Conservation (phyloP, 305 asterid species). For the Caryopteris hybrid region DNA sequence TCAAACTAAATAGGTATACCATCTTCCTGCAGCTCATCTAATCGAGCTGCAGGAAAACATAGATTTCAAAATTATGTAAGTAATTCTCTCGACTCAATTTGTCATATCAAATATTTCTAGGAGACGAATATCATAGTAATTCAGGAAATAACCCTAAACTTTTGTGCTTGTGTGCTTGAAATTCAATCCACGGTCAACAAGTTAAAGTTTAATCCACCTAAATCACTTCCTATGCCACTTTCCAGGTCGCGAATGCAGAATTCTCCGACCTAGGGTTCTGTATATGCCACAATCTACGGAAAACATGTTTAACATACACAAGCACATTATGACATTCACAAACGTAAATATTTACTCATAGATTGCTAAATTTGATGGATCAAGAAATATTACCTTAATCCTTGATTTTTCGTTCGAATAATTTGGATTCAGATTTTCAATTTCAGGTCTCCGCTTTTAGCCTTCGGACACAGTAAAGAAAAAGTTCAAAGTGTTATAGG, state of each 20-base stretch:
- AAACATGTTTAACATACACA: background rate
- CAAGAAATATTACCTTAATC: constrained; percentile 11
- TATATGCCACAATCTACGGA: background rate
- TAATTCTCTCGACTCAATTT: background rate
- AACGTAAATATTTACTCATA: background rate
- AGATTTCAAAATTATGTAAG: background rate
- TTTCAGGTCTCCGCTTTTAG: background rate
- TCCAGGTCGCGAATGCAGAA: background rate
- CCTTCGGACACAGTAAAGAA: background rate
- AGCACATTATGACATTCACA: background rate
- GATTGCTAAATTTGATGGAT: background rate
- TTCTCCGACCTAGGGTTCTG: constrained; percentile 11
- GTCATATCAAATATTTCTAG: background rate
- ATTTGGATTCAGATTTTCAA: constrained; percentile 15
- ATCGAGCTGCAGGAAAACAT: background rate
- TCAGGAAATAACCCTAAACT: background rate
- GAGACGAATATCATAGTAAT: background rate
- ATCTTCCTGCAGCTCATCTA: constrained; percentile 10
- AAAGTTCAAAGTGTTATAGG: background rate
- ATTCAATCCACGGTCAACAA: background rate
- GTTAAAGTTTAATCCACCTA: background rate
- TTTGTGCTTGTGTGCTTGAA: background rate
- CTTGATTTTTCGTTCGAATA: background rate
- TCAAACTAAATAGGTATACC: background rate
- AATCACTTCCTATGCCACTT: background rate